Base-by-base conservation (phyloP, 2,329 filamentous ascomycete genomes). In the Epichloe glyceriae region DNA sequence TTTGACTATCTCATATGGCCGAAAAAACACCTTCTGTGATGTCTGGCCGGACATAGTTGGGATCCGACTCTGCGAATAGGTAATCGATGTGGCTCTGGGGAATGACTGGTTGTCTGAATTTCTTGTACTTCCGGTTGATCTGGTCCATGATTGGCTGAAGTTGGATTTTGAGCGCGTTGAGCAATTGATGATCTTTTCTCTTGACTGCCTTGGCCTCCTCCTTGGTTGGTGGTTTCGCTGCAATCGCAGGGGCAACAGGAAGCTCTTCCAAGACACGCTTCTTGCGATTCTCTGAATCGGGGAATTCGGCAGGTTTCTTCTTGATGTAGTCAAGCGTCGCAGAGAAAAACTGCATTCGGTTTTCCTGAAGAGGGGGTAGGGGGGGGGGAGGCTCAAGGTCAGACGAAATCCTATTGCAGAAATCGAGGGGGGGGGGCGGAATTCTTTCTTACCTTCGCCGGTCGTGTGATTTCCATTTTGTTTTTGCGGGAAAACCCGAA, bases 91-190 rank as follows among this genome's bases (percentile, higher is more conserved):
- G 78, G 11, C 69, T 67, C 48, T 87, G 82, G 2, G 87, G 80
- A 54, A 98, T 84, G 41, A 88, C 80, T 1, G 88, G 84, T 50
- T 82, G 81, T 54, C 89, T 79, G 69, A 97, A 97, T 58, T 88
- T 88, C 63, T 85, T 87, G 70, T 95, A 95, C 63, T 86, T 89
- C 54, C 77, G 75, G 65, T 95, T 93, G 63, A 98, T 88, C 67
- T 96, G 88, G 58, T 98, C 91, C 89, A 98, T 96, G 58, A 97
- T 88, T 2, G 88, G 88, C 66, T 96, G 90, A 50, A 98, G 81
- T 49, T 85, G 75, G 39, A 95, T 82, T 71, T 97, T 98, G 56
- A 98, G 73, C 52, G 85, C 73, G 64, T 97, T 96, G 50, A 97
- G 75, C 11, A 84, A 80, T 56, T 91, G 82, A 46, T 88, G 83